These are phyloP conservation scores for Ostreobium quekettii DNA, from an alignment of 139 green algal genomes.

Conservation along the genomic window DNA sequence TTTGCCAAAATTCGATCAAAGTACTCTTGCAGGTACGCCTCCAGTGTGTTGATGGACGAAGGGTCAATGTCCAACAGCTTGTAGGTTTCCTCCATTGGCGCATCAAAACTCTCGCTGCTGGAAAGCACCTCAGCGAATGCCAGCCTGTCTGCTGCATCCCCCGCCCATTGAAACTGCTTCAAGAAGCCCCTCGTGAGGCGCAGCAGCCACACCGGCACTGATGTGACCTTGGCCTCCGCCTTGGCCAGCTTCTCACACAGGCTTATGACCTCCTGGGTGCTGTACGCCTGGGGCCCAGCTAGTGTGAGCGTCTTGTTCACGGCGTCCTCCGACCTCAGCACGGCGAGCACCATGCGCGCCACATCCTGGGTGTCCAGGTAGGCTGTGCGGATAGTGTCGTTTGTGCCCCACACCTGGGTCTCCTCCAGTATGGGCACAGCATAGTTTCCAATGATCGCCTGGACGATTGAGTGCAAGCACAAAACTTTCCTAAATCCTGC, in stretches of 20 bases:
- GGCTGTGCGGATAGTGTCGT: constrained; percentile 79
- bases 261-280: constrained; percentile 79
- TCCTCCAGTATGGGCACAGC: constrained; percentile 97
- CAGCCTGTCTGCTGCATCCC: constrained; percentile 87
- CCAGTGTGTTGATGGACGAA: constrained; percentile 60
- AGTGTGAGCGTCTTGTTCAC: constrained; percentile 74
- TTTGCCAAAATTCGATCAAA: constrained; percentile 91
- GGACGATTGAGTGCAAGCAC: constrained; percentile 15
- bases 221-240: constrained; percentile 63
- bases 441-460: constrained; percentile 97
- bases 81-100: constrained; percentile 89
- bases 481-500: constrained; percentile 19
- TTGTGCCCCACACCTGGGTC: constrained; percentile 91
- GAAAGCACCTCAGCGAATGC: constrained; percentile 86
- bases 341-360: constrained; percentile 75
- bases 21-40: constrained; percentile 92
- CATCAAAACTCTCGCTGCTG: constrained; percentile 67
- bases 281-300: constrained; percentile 84
- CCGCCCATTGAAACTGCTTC: constrained; percentile 80
- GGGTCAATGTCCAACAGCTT: constrained; percentile 78
- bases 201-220: constrained; percentile 85
- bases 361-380: constrained; percentile 93
- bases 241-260: constrained; percentile 85
- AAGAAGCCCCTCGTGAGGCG: constrained; percentile 69
- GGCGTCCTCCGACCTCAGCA: constrained; percentile 60